Evolutionary conservation across 2,329 filamentous ascomycete genomes (phyloP).

Genomic region (Colletotrichum cuscutae): DNA sequence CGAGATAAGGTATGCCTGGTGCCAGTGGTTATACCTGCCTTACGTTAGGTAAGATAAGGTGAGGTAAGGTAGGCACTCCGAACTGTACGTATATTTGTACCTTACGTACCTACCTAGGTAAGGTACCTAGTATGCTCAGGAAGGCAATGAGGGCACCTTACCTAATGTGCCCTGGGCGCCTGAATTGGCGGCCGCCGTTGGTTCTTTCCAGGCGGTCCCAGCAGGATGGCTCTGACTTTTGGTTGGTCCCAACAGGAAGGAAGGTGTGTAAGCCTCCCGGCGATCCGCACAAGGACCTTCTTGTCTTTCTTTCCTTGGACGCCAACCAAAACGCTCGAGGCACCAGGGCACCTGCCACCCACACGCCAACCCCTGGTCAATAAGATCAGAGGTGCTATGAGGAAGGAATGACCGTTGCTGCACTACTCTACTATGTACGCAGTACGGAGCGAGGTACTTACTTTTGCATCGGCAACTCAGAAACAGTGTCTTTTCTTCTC

Average conservation of each 20-base stretch:
- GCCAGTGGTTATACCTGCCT: too few species aligned
- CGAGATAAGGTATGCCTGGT: too few species aligned
- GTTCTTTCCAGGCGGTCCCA: background rate
- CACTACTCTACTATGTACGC: too few species aligned
- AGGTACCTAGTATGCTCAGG: too few species aligned
- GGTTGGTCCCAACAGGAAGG: constrained; percentile 20
- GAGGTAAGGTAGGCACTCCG: too few species aligned
- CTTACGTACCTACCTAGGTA: too few species aligned
- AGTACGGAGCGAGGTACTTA: too few species aligned
- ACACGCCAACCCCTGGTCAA: background rate
- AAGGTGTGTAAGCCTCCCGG: constrained; percentile 18
- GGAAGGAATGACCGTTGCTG: background rate
- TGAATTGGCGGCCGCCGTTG: background rate
- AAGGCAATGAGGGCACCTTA: background rate
- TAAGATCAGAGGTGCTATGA: background rate
- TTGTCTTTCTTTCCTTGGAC: background rate
- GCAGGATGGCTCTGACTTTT: constrained; percentile 1
- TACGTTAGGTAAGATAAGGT: too few species aligned
- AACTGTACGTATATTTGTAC: too few species aligned
- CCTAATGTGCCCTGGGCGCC: background rate
- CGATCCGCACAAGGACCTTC: constrained; percentile 19
- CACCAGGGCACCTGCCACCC: too few species aligned
- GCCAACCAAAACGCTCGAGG: background rate
- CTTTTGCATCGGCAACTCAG: background rate
- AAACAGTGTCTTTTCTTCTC: background rate